phyloP scores from a whole-genome alignment of 106 monocot genomes.

The Dendrobium chrysotoxum region DNA sequence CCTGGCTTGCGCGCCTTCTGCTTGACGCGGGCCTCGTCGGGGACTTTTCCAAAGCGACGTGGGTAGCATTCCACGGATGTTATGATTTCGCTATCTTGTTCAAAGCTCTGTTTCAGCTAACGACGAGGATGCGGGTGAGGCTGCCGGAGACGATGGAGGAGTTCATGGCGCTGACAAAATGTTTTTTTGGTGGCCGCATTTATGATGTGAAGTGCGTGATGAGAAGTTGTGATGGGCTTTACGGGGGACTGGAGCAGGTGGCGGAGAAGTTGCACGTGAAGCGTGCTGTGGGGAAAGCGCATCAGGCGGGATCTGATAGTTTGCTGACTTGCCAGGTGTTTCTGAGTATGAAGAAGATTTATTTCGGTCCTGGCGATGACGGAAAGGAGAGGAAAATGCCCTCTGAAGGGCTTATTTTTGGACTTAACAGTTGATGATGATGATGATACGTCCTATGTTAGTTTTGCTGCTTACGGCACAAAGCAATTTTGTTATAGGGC shows the following conservation, averaged over 20 bases:
- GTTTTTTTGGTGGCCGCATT: neutral
- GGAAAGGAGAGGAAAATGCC: no score
- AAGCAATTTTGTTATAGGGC: no score
- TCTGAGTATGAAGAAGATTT: no score
- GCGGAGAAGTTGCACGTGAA: neutral
- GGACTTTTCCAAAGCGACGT: neutral
- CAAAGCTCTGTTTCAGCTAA: neutral
- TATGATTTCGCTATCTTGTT: neutral
- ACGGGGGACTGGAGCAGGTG: neutral
- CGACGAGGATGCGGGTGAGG: no score
- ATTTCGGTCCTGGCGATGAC: no score
- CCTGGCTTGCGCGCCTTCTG: neutral
- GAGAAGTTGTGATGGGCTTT: neutral
- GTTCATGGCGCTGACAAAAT: neutral
- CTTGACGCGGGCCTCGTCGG: neutral
- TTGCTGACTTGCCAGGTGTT: neutral
- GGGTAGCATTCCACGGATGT: neutral
- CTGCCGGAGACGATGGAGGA: neutral
- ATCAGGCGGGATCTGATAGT: slow-evolving; percentile 6
- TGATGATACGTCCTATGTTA: no score
- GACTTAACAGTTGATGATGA: no score
- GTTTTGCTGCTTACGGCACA: no score
- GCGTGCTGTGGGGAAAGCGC: neutral
- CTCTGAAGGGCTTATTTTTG: no score
- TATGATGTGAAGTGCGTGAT: slow-evolving; percentile 1